Base-by-base conservation (phyloP, 192 early-diverging fungal species). In the Chytriomyces confervae region DNA sequence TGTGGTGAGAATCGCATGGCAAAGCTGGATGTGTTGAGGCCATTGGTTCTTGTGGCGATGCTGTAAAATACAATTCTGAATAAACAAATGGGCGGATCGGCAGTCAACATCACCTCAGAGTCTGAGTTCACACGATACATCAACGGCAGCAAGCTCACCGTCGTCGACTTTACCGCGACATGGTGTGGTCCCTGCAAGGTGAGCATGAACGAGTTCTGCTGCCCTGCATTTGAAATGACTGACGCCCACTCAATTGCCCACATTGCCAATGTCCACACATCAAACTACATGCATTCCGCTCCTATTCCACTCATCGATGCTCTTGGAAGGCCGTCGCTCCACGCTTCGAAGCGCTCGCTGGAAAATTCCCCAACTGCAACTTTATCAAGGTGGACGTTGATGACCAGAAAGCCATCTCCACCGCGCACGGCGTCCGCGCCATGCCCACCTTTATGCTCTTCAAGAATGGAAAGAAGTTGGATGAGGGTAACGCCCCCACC, bases 361-460 rank as follows among this genome's bases (percentile, higher is more conserved):
- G 81, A n/a, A 74, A 86, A 46, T 80, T 84, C 81, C 20, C 86
- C 5, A 82, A 90, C 50, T 81, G 93, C 62, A 69, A 75, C 47
- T 96, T 97, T 76, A 78, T 92, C 66, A 94, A 94, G 84, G 90
- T 96, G 50, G 91, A 96, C 84, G 94, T 97, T 13, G 95, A 97
- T 71, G 88, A 92, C 0, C 65, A 73, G 27, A 81, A 83, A 66
- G 45, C 46, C 16, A 82, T 81, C 70, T 84, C 89, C 11, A 20
- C 67, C n/a, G 36, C 23, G 7, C 83, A 80, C 61, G 70, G 77
- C 4, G 84, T 94, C 65, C 80, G 82, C 2, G 91, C 93, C 64
- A 94, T 92, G 91, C 93, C 93, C 9, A 94, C 93, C 5, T 88
- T 93, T 82, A 73, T 84, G 66, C 79, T 88, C 70, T 92, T 87